Base-by-base conservation (phyloP, 1,139 yeast species). In the Blastobotrys illinoisensis region DNA sequence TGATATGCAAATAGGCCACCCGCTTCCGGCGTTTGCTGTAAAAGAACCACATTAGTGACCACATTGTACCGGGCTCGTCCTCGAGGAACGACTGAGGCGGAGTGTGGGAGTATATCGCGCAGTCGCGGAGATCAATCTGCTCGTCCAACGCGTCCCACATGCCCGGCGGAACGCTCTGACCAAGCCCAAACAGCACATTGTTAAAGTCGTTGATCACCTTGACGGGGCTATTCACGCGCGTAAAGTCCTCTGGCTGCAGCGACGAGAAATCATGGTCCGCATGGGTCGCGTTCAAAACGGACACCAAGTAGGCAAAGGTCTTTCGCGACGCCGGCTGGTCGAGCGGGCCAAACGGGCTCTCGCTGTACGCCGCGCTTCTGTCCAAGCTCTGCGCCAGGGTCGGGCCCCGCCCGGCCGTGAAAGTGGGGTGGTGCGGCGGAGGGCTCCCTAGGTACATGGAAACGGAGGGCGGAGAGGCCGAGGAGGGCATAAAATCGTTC, bases 261-360 rank as follows among this genome's bases (percentile, higher is more conserved):
- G 85, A 80, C 13, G 95, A 81, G 65, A 91, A 93, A 67, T 93
- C 99, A 67, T 93, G 96, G 68, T 93, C 99, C 0, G 99, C 98
- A 67, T 88, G 93, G 1, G 95, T 85, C 9, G 95, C 88, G 69
- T 93, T 93, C 54, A 93, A 76, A 43, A 93, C 91, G 1, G 96
- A 95, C 57, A 93, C 88, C 54, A 93, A 75, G 68, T 91, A 88
- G 0, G 97, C 95, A 75, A 93, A 93, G 1, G 93, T 85, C 70
- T 88, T 85, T 60, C 97, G 80, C 32, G 96, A 86, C 1, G 95
- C 83, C 5, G 86, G 82, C 62, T 85, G 86, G 65, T 86, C 87
- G 49, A 93, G 77, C 0, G 98, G 96, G 0, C 99, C 99, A 74
- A 93, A 93, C 0, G 99, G 99, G 11, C 40, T 32, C 40, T 32